phyloP scores from a whole-genome alignment of 768 basidiomycete genomes.

The Grammothele lineata region DNA sequence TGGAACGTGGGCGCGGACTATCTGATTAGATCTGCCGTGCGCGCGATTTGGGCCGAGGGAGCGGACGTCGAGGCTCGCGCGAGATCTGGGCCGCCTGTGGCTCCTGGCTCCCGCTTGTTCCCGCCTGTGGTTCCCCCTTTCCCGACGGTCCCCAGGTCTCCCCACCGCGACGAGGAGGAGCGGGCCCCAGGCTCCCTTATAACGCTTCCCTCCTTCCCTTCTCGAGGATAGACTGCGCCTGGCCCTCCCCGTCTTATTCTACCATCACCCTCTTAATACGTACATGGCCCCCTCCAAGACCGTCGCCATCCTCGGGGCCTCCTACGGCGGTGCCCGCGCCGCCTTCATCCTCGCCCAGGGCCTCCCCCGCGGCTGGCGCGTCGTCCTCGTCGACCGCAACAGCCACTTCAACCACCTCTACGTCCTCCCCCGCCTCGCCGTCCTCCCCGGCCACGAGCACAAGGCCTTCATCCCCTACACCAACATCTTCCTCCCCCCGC shows the following conservation, averaged over 20 bases:
- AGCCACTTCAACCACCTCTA: conserved; percentile 46
- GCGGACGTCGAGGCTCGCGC: neutral
- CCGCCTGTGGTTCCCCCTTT: no score
- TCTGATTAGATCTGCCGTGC: conserved; percentile 12
- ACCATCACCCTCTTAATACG: conserved; percentile 15
- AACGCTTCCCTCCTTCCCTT: conserved; percentile 14
- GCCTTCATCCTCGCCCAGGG: conserved; percentile 45
- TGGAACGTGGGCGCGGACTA: neutral
- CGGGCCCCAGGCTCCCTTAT: conserved; percentile 1
- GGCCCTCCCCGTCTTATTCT: conserved; percentile 13
- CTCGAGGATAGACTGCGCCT: conserved; percentile 8
- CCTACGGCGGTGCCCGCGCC: conserved; percentile 51
- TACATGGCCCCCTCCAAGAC: conserved; percentile 26
- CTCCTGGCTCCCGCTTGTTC: neutral
- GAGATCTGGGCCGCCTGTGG: neutral
- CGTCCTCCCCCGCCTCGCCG: conserved; percentile 52
- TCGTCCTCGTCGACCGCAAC: conserved; percentile 58
- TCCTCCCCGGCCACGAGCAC: conserved; percentile 58
- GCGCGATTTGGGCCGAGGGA: neutral
- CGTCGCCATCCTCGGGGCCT: conserved; percentile 51
- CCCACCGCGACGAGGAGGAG: neutral
- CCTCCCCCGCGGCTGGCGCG: conserved; percentile 48
- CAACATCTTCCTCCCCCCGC: conserved; percentile 35
- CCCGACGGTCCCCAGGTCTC: no score
- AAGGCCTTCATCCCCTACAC: conserved; percentile 63